phyloP scores from a whole-genome alignment of 176 grass and related monocot species.

The Oryza glumipatula region DNA sequence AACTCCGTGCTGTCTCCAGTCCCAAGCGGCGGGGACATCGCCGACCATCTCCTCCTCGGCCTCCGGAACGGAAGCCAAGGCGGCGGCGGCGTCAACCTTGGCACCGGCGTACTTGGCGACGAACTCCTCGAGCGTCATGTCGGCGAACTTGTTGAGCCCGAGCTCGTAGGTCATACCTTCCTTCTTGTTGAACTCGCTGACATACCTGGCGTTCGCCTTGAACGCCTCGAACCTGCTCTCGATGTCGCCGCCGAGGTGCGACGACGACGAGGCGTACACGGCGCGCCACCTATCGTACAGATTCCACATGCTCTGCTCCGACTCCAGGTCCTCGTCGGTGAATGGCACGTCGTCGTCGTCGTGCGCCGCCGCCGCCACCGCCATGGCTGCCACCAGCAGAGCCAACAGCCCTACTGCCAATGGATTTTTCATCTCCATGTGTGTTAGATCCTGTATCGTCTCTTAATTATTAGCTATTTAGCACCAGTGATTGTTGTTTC shows the following conservation, averaged over 20 bases:
- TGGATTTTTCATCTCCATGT: neutral
- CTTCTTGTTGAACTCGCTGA: conserved; percentile 44
- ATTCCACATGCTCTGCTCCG: conserved; percentile 36
- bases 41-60: too few relatives aligned
- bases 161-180: conserved; percentile 36
- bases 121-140: conserved; percentile 47
- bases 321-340: conserved; percentile 48
- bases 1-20: too few relatives aligned
- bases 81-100: neutral
- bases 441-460: neutral
- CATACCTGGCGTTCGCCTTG: conserved; percentile 43
- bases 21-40: too few relatives aligned
- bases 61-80: too few relatives aligned
- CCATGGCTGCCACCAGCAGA: neutral
- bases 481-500: too few relatives aligned
- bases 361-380: neutral
- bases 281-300: conserved; percentile 43
- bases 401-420: neutral
- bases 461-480: neutral
- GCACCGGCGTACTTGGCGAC: conserved; percentile 9
- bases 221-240: conserved; percentile 38
- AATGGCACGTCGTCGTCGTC: neutral
- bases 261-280: neutral
- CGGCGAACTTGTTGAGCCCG: conserved; percentile 48
- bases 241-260: conserved; percentile 17